Evolutionary conservation across 768 basidiomycete genomes (phyloP).

Genomic region (Boletellus ananiceps): DNA sequence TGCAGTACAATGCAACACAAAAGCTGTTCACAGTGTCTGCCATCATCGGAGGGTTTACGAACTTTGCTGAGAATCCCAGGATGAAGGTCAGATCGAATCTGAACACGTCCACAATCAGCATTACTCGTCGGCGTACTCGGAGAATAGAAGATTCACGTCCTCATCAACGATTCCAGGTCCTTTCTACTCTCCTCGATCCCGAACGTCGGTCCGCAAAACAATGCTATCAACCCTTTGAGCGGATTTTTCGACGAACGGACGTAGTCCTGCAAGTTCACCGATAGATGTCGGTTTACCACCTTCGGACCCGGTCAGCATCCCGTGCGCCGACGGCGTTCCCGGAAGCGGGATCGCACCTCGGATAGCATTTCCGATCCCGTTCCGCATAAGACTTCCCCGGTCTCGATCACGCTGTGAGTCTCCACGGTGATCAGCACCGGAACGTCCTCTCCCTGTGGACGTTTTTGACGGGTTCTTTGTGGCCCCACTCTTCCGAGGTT

Average conservation of each 20-base stretch:
- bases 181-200: background rate
- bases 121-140: too few relatives aligned
- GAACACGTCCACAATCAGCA: background rate
- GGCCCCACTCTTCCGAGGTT: background rate
- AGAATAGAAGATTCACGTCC: background rate
- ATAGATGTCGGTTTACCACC: background rate
- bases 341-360: background rate
- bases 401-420: background rate
- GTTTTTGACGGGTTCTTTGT: conserved; percentile 2
- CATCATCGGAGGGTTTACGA: background rate
- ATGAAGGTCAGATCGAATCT: background rate
- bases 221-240: background rate
- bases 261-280: background rate
- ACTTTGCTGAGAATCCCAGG: background rate
- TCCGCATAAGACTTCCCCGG: background rate
- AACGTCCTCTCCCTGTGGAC: background rate
- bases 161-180: background rate
- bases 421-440: conserved; percentile 2
- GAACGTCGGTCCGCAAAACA: background rate
- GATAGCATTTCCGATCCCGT: background rate
- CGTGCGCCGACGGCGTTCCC: background rate
- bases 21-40: background rate
- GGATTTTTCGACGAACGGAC: background rate
- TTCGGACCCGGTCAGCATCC: background rate
- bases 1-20: background rate